A percentile compares a stretch with the other conserved stretches of the same genome.
Conservation (phyloP, 805 yeast species). For the Suhomyces sp. region DNA sequence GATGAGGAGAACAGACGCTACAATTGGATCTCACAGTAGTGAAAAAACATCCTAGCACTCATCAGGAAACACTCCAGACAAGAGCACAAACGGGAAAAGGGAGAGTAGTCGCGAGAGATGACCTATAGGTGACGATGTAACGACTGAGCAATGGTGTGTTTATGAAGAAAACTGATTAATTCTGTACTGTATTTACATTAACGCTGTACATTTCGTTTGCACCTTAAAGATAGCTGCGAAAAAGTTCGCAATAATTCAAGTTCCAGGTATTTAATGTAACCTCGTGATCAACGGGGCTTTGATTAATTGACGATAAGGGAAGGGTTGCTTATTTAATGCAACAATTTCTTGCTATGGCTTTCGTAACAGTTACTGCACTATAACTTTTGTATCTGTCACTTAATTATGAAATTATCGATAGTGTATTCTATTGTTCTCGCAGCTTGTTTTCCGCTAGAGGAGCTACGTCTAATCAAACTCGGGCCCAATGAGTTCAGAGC, state of each 20-base stretch:
- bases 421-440: neutral
- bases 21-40: neutral
- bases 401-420: neutral
- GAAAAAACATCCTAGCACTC: neutral
- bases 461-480: constrained; percentile 29
- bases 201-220: neutral
- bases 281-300: neutral
- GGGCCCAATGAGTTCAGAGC: constrained; percentile 30
- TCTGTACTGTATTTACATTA: neutral
- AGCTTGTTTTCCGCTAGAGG: constrained; percentile 1
- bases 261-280: neutral
- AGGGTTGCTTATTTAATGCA: neutral
- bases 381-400: neutral
- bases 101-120: neutral
- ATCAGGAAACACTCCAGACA: too few relatives aligned
- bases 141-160: neutral
- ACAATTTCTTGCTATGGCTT: too few relatives aligned
- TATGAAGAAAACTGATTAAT: neutral
- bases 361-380: neutral
- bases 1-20: neutral
- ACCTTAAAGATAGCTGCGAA: neutral
- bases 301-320: neutral
- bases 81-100: neutral
- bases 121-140: too few relatives aligned
- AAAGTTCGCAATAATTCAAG: neutral